Conservation (phyloP, 345 rosid species). For the Eucalyptus albens region DNA sequence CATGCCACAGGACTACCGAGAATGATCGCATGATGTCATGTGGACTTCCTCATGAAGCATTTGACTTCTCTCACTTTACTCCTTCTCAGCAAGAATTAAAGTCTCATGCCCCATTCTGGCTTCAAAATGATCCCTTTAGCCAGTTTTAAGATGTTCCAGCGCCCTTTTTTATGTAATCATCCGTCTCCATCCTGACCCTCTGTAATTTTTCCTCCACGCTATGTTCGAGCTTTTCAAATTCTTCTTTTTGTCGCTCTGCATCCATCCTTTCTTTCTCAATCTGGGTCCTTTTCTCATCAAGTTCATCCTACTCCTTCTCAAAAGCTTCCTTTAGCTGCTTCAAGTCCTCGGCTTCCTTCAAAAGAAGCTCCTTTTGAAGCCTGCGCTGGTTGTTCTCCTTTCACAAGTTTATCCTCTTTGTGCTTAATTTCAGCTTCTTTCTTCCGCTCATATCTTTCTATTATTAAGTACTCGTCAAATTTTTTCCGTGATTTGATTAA, state of each 20-base stretch:
- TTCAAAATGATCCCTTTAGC: constrained; percentile 53
- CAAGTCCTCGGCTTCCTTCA: constrained; percentile 81
- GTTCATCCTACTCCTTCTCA: constrained; percentile 91
- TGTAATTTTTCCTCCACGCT: constrained; percentile 58
- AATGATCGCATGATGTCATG: not conserved
- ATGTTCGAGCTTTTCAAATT: constrained; percentile 41
- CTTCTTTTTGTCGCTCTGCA: constrained; percentile 33
- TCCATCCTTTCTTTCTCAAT: constrained; percentile 42
- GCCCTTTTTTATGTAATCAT: constrained; percentile 43
- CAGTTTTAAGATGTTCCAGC: constrained; percentile 45
- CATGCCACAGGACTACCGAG: not conserved
- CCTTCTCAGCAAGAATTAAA: constrained; percentile 33
- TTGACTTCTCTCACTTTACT: constrained; percentile 64
- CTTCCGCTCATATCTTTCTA: constrained; percentile 60
- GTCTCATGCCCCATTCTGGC: constrained; percentile 69
- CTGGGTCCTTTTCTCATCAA: constrained; percentile 63
- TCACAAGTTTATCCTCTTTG: constrained; percentile 66
- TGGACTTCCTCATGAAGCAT: not conserved
- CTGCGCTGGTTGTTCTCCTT: constrained; percentile 65
- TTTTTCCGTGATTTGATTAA: constrained; percentile 58
- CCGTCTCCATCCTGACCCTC: constrained; percentile 41
- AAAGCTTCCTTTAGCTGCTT: constrained; percentile 73
- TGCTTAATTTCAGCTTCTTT: constrained; percentile 76
- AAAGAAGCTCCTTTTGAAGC: constrained; percentile 52
- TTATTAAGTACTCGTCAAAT: constrained; percentile 52